Conservation (phyloP, 305 asterid species). For the Fraxinus latifolia region DNA sequence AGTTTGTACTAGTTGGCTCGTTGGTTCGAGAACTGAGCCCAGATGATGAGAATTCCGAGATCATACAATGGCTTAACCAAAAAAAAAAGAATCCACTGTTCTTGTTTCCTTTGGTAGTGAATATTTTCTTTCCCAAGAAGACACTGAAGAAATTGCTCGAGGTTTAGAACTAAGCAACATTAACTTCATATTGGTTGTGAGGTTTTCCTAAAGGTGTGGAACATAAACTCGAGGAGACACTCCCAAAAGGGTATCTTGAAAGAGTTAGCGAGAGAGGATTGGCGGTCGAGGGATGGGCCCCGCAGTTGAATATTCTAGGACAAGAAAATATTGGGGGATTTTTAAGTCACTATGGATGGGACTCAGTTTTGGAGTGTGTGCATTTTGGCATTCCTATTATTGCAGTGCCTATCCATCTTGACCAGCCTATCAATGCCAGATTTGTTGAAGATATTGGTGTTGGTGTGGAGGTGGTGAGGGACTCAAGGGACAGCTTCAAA, state of each 20-base stretch:
- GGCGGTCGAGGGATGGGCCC: constrained; percentile 31
- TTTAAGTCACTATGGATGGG: constrained; percentile 34
- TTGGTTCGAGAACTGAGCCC: constrained; percentile 19
- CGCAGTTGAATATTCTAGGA: constrained; percentile 23
- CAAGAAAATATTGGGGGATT: constrained; percentile 28
- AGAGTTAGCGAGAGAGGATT: constrained; percentile 21
- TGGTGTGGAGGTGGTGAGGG: constrained; percentile 30
- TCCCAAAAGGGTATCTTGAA: constrained; percentile 25
- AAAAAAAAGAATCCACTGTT: constrained; percentile 22
- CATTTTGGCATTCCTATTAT: constrained; percentile 30
- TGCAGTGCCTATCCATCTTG: constrained; percentile 30
- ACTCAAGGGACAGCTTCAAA: constrained; percentile 2
- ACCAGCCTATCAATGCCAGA: constrained; percentile 38
- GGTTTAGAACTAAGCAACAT: constrained; percentile 25
- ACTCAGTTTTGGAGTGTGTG: constrained; percentile 30
- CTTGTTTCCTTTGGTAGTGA: constrained; percentile 34
- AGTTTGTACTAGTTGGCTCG: constrained; percentile 30
- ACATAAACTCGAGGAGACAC: constrained; percentile 10
- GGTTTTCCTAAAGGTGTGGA: constrained; percentile 27
- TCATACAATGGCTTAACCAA: constrained; percentile 25
- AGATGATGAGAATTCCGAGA: not conserved
- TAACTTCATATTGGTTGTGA: constrained; percentile 35
- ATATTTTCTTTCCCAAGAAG: constrained; percentile 22
- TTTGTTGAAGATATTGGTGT: constrained; percentile 31
- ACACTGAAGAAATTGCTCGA: constrained; percentile 26